phyloP scores from a whole-genome alignment of 2,329 filamentous ascomycete species.

The Plenodomus biglobosus region DNA sequence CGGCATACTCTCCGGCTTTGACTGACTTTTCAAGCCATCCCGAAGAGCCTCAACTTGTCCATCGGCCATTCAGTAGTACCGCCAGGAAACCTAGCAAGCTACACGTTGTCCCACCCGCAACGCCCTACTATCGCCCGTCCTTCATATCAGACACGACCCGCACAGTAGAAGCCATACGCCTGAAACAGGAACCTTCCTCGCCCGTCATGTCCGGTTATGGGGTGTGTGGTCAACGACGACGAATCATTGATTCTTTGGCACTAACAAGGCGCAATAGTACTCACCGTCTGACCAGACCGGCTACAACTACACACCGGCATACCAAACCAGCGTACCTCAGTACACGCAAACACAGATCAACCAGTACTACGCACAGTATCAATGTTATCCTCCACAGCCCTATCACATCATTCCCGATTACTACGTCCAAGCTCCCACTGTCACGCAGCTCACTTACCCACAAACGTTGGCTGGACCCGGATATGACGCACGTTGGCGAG shows the following conservation, averaged over 20 bases:
- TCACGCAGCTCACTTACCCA: slow-evolving; percentile 13
- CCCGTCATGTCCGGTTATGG: slow-evolving; percentile 30
- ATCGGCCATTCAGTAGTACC: not conserved
- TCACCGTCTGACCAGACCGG: slow-evolving; percentile 20
- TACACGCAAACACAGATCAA: slow-evolving; percentile 39
- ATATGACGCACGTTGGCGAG: slow-evolving; percentile 19
- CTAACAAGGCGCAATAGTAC: slow-evolving; percentile 17
- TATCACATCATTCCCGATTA: slow-evolving; percentile 31
- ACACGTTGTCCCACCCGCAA: slow-evolving; percentile 11
- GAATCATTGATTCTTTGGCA: not conserved
- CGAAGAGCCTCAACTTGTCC: slow-evolving; percentile 2
- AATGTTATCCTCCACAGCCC: slow-evolving; percentile 33
- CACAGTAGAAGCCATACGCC: slow-evolving; percentile 14
- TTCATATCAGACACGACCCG: slow-evolving; percentile 10
- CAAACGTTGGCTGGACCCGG: slow-evolving; percentile 7
- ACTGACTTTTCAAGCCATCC: slow-evolving; percentile 9
- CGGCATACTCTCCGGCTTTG: slow-evolving; percentile 1
- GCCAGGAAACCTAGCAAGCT: slow-evolving; percentile 11
- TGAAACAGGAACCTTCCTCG: slow-evolving; percentile 20
- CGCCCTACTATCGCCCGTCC: slow-evolving; percentile 18
- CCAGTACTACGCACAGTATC: slow-evolving; percentile 34
- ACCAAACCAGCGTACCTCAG: slow-evolving; percentile 24
- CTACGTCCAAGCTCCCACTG: slow-evolving; percentile 16
- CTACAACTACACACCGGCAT: slow-evolving; percentile 20
- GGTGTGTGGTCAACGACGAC: slow-evolving; percentile 11